Evolutionary conservation across 2,329 filamentous ascomycete species (phyloP), one percentile per base, ranked within the genome.

Genomic region (Podosphaera xanthii): DNA sequence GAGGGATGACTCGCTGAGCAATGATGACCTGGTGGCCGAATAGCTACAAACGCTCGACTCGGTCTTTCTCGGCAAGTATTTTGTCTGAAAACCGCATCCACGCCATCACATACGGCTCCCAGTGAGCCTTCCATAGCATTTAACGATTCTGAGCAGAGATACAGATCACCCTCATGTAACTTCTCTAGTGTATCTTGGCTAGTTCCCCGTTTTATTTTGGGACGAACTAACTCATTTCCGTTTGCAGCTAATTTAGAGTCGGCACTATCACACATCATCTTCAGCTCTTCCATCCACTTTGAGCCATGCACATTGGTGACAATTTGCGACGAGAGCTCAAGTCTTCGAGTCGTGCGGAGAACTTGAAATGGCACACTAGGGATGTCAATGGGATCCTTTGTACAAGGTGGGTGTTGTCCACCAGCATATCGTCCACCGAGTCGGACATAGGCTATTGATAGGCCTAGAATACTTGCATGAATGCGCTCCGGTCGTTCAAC

Each of bases 401-500:
- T 85, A 61, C 83, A 77, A 10, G 86, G 79, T 4, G 86, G 78
- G 69, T 83, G 77, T 48, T 73, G 74, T 34, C 85, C 87, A 36
- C 84, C 86, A 14, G 77, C 76, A 71, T 96, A 83, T 36, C 89
- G 78, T 59, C 83, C 86, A 22, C 90, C 91, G 4, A 97, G 77
- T n/a, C 87, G 82, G 46, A 97, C 86, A 69, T 97, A 97, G 0
- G 92, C 92, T 10, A 84, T 78, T 0, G 89, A 84, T 4, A 96
- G 76, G 2, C 92, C 92, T 57, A 96, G 69, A 0, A 91, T 80
- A 61, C 82, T 82, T 3, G 92, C 92, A 65, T 86, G 86, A 63
- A 98, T 82, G 61, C 92, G 78, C 73, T 98, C 92, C 0, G 92
- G 92, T 9, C 92, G 79, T 72, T 98, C 92, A 56, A 98, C 90